Evolutionary conservation across 73 alveolate genomes (phyloP).

Genomic region (Durusdinium trenchii): DNA sequence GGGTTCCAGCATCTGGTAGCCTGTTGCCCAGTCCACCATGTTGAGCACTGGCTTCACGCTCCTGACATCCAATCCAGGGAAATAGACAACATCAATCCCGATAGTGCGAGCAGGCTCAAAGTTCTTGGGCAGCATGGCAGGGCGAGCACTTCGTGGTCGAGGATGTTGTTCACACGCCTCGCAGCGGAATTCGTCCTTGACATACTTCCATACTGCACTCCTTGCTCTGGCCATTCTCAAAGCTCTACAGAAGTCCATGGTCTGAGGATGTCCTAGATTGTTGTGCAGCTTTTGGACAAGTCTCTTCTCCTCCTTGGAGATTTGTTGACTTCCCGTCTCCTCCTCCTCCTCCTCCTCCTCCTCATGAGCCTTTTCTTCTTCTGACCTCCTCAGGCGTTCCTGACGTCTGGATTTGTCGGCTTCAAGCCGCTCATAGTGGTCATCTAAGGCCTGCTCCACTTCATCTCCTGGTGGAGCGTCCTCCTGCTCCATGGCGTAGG

Average conservation of each 20-base stretch:
- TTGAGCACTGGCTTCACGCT: background rate
- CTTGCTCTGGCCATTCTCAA: constrained; percentile 11
- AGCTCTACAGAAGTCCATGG: background rate
- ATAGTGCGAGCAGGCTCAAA: background rate
- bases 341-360: background rate
- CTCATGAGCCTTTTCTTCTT: background rate
- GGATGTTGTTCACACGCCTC: background rate
- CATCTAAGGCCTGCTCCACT: background rate
- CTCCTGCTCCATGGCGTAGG: background rate
- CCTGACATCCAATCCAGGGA: background rate
- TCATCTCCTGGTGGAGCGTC: background rate
- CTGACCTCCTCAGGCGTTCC: background rate
- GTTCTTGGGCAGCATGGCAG: background rate
- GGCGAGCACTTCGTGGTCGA: background rate
- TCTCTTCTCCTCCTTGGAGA: background rate
- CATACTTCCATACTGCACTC: background rate
- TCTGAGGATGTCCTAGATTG: background rate
- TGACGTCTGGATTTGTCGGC: background rate
- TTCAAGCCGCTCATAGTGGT: background rate
- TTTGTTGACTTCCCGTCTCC: background rate
- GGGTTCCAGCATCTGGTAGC: background rate
- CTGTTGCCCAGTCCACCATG: background rate
- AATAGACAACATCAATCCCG: background rate
- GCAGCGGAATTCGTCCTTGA: background rate
- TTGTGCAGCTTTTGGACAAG: background rate